Evolutionary conservation across 805 yeast species (phyloP).

Genomic region (Schwanniomyces yamadae): DNA sequence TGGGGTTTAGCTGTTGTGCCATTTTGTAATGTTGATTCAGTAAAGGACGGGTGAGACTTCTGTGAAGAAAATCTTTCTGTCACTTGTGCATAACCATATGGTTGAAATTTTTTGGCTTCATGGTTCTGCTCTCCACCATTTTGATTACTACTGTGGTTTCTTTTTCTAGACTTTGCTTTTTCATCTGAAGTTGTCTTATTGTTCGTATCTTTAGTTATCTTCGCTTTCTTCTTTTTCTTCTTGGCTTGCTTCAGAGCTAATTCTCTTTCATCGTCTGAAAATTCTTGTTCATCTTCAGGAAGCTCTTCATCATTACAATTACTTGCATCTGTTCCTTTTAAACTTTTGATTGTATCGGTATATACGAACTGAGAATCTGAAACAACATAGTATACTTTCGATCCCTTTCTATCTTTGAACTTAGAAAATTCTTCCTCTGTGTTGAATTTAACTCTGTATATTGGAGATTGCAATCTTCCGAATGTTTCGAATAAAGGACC

Average conservation of each 20-base stretch:
- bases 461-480: slow-evolving; percentile 81
- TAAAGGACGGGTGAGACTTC: background rate
- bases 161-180: slow-evolving; percentile 12
- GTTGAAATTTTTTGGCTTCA: slow-evolving; percentile 15
- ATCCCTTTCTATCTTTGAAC: slow-evolving; percentile 50
- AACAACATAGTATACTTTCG: slow-evolving; percentile 71
- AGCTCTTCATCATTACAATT: slow-evolving; percentile 93
- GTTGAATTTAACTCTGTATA: slow-evolving; percentile 72
- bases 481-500: slow-evolving; percentile 87
- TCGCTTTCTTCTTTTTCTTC: slow-evolving; percentile 56
- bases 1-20: slow-evolving; percentile 4
- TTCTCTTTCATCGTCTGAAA: slow-evolving; percentile 92
- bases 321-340: slow-evolving; percentile 92
- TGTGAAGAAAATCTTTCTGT: slow-evolving; percentile 7
- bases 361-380: slow-evolving; percentile 76
- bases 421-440: slow-evolving; percentile 46
- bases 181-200: slow-evolving; percentile 7
- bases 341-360: slow-evolving; percentile 65
- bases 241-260: slow-evolving; percentile 62
- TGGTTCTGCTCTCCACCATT: background rate
- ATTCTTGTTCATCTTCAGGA: slow-evolving; percentile 91
- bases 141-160: slow-evolving; percentile 7
- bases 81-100: slow-evolving; percentile 21
- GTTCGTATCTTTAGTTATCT: slow-evolving; percentile 26
- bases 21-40: slow-evolving; percentile 1